These are phyloP conservation scores for Hygrophoropsis aurantiaca DNA, from an alignment of 768 basidiomycete species.

Conservation along the genomic window DNA sequence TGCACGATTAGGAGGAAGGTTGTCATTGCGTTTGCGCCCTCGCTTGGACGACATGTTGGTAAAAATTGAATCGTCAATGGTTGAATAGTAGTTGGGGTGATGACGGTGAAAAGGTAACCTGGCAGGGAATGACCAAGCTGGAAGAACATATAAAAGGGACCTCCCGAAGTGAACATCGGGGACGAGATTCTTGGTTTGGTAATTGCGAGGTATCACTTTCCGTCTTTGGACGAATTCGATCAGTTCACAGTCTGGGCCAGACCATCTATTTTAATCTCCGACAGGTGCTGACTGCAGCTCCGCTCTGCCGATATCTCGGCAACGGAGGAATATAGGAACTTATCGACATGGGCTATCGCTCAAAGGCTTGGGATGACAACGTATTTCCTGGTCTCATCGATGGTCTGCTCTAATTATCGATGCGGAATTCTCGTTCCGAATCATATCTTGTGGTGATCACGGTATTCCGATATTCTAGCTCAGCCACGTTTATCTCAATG, in stretches of 20 bases:
- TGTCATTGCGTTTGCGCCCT: constrained; percentile 75
- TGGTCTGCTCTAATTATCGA: background rate
- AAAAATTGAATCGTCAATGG: constrained; percentile 8
- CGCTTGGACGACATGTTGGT: constrained; percentile 78
- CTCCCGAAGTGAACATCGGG: constrained; percentile 30
- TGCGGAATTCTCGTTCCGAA: background rate
- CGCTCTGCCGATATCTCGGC: background rate
- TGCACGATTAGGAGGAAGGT: constrained; percentile 66
- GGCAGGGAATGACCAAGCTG: constrained; percentile 33
- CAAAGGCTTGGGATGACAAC: no score
- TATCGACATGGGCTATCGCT: no score
- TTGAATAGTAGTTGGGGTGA: constrained; percentile 17
- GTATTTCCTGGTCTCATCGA: background rate
- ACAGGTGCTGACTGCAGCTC: background rate
- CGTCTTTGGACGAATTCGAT: constrained; percentile 36
- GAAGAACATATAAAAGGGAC: constrained; percentile 39
- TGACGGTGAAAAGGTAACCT: constrained; percentile 31
- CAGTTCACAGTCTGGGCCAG: constrained; percentile 25
- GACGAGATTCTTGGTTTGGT: constrained; percentile 35
- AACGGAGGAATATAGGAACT: no score
- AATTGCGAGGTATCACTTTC: constrained; percentile 21
- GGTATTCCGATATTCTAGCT: no score
- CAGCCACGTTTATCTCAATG: no score
- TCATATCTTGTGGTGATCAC: background rate
- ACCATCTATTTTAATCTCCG: constrained; percentile 12